Percentiles rank a stretch among this genome's conserved stretches.
Evolutionary conservation across 768 basidiomycete genomes (phyloP).

Genomic region (Phlebiopsis gigantea): DNA sequence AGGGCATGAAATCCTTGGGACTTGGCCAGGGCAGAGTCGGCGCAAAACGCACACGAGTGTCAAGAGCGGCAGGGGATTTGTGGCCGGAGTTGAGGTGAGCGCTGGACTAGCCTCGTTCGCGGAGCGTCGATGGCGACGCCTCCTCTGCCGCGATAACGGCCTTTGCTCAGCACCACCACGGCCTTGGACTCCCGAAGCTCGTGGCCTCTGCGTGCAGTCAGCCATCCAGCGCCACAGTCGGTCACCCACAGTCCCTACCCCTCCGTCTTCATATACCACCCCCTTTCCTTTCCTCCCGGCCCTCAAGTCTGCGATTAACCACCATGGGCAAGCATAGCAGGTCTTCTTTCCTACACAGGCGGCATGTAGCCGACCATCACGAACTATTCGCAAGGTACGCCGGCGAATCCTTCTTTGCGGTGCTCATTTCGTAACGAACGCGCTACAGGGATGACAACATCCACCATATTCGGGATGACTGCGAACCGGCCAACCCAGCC

Average conservation of each 20-base stretch:
- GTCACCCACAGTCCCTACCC: conserved; percentile 6
- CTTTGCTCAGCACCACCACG: background rate
- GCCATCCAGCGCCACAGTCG: background rate
- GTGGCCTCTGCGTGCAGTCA: background rate
- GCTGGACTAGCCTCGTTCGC: background rate
- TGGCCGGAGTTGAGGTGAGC: background rate
- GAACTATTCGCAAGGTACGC: conserved; percentile 11
- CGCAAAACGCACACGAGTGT: no score
- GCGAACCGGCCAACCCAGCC: conserved; percentile 46
- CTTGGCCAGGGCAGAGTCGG: no score
- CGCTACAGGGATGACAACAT: conserved; percentile 2
- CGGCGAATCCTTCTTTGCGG: background rate
- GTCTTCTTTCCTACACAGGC: conserved; percentile 5
- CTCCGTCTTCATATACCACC: background rate
- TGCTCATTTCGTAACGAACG: background rate
- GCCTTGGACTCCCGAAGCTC: background rate
- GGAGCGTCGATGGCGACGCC: background rate
- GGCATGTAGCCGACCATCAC: conserved; percentile 6
- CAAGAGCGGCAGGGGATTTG: background rate
- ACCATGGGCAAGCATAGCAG: conserved; percentile 1
- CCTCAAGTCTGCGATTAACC: background rate
- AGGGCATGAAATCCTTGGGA: no score
- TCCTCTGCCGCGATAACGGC: conserved; percentile 4
- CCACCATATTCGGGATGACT: conserved; percentile 20
- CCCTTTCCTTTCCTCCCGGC: background rate